phyloP scores from a whole-genome alignment of 176 grass and related monocot genomes.

The Eremochloa ophiuroides region DNA sequence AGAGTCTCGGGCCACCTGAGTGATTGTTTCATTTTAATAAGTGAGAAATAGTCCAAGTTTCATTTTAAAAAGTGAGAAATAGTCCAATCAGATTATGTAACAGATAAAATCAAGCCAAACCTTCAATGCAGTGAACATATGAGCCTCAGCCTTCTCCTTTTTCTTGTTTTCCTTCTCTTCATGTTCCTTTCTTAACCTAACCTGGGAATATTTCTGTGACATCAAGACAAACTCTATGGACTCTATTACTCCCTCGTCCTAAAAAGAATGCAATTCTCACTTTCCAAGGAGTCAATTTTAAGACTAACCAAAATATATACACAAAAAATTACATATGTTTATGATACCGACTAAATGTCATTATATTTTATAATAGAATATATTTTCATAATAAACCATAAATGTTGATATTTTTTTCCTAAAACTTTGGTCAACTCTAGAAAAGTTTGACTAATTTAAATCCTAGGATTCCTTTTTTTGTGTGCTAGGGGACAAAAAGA shows the following conservation, averaged over 20 bases:
- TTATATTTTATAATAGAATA: too few relatives aligned
- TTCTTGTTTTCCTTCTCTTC: slow-evolving; percentile 75
- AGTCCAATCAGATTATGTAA: background rate
- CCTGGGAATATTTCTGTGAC: slow-evolving; percentile 27
- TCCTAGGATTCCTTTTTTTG: too few relatives aligned
- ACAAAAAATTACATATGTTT: background rate
- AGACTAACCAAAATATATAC: background rate
- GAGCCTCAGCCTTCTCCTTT: slow-evolving; percentile 80
- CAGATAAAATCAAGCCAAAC: slow-evolving; percentile 18
- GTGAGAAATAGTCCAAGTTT: slow-evolving; percentile 12
- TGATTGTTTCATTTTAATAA: slow-evolving; percentile 11
- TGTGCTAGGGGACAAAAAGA: too few relatives aligned
- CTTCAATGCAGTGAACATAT: slow-evolving; percentile 73
- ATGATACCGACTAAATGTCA: background rate
- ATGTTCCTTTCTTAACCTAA: slow-evolving; percentile 64
- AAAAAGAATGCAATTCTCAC: background rate
- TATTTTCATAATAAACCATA: too few relatives aligned
- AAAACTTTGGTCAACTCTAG: too few relatives aligned
- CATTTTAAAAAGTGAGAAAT: slow-evolving; percentile 17
- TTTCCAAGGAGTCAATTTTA: background rate
- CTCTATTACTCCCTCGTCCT: background rate
- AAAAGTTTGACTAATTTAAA: too few relatives aligned
- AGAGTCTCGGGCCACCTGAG: slow-evolving; percentile 47
- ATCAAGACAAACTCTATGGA: slow-evolving; percentile 14
- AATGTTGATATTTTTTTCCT: too few relatives aligned